Evolutionary conservation across 2,329 filamentous ascomycete species (phyloP).

Genomic region (Pyrenophora graminea): DNA sequence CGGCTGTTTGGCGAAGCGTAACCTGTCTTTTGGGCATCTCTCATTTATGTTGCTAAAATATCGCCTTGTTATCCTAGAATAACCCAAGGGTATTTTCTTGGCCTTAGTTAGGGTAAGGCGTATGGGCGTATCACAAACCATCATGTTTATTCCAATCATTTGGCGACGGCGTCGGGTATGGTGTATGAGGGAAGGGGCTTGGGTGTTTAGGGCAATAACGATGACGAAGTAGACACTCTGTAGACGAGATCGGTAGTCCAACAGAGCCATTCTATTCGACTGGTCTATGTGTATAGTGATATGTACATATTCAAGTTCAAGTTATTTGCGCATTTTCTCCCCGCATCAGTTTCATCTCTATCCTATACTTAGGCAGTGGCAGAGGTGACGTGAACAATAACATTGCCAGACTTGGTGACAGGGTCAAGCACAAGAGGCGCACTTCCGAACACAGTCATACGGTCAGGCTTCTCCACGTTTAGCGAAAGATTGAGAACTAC

Average conservation of each 20-base stretch:
- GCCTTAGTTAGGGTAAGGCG: not conserved
- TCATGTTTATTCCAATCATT: not conserved
- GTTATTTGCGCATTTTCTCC: too few species aligned
- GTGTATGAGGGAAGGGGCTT: not conserved
- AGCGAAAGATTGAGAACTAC: conserved; percentile 16
- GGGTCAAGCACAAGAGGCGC: conserved; percentile 2
- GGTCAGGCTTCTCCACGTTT: conserved; percentile 8
- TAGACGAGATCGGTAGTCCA: too few species aligned
- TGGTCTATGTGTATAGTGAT: too few species aligned
- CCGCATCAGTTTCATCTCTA: not conserved
- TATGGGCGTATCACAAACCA: not conserved
- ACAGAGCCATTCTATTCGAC: too few species aligned
- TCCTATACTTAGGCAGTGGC: conserved; percentile 13
- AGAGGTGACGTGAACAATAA: conserved; percentile 10
- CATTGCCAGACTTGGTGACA: conserved; percentile 1
- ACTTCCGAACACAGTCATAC: conserved; percentile 16
- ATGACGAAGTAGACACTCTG: too few species aligned
- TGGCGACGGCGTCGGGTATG: conserved; percentile 3
- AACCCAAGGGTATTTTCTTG: not conserved
- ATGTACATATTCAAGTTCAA: too few species aligned
- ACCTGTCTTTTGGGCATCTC: not conserved
- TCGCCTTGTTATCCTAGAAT: not conserved
- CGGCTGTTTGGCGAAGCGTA: conserved; percentile 76
- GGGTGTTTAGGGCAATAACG: not conserved
- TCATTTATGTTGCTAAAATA: not conserved